Evolutionary conservation across 2,329 filamentous ascomycete species (phyloP).

Genomic region (Fusarium ambrosium): DNA sequence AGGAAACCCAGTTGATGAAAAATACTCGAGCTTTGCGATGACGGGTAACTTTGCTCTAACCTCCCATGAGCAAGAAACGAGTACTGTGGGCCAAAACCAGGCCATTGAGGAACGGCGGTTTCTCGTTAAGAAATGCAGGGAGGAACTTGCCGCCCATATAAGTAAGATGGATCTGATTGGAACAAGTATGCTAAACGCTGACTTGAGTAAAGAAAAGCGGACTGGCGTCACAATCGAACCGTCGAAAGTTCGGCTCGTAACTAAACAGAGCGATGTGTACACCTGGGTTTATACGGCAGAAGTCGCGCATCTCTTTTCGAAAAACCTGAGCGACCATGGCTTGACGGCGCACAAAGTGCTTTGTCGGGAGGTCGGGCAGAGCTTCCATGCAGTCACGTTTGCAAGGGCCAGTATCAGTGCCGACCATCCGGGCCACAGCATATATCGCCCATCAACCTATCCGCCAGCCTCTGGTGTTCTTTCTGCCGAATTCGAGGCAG

Average conservation of each 20-base stretch:
- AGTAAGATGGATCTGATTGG: neutral
- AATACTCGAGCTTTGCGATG: neutral
- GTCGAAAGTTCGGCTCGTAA: neutral
- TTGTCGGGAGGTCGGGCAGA: no score
- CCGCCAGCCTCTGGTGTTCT: no score
- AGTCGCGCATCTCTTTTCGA: neutral
- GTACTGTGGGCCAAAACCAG: neutral
- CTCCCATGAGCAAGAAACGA: neutral
- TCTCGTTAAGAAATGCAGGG: neutral
- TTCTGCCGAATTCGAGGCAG: no score
- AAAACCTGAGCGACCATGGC: neutral
- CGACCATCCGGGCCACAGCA: no score
- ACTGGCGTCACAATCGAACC: neutral
- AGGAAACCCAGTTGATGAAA: no score
- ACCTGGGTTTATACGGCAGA: neutral
- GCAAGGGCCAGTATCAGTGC: no score
- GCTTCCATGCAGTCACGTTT: no score
- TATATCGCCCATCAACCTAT: no score
- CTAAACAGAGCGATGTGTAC: neutral
- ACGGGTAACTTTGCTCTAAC: neutral
- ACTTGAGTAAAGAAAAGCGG: neutral
- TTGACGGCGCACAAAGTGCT: neutral
- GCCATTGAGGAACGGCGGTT: neutral
- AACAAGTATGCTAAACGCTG: neutral
- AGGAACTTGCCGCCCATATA: neutral